These are phyloP conservation scores for Vitis hybrid DNA, from an alignment of 177 flowering plant species.

Conservation along the genomic window DNA sequence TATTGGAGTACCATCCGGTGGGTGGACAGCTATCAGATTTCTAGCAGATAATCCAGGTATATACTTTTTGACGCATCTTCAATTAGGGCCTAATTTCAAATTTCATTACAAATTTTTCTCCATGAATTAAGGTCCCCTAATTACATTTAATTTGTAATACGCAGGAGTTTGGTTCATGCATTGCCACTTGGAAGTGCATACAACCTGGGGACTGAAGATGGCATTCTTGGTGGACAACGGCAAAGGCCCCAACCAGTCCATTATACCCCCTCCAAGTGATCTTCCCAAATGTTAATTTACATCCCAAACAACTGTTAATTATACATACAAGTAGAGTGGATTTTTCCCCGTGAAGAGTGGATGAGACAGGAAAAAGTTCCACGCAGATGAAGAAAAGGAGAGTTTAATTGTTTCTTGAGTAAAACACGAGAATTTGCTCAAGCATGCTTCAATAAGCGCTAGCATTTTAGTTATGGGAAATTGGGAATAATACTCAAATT, in stretches of 20 bases:
- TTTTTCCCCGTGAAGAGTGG: not conserved
- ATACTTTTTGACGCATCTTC: too few relatives aligned
- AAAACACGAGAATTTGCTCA: conserved; percentile 5
- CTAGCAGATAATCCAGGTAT: conserved; percentile 83
- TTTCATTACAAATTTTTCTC: too few relatives aligned
- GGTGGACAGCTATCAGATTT: conserved; percentile 80
- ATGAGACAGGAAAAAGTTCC: not conserved
- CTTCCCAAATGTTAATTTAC: conserved; percentile 45
- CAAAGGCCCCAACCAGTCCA: conserved; percentile 56
- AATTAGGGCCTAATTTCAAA: too few relatives aligned
- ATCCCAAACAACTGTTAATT: not conserved
- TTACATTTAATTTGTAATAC: not conserved
- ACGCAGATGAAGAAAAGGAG: not conserved
- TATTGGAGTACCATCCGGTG: conserved; percentile 75
- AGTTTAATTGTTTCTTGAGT: conserved; percentile 6
- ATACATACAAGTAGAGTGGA: not conserved
- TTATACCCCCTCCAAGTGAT: conserved; percentile 66
- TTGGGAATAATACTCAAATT: too few relatives aligned
- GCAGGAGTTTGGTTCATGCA: conserved; percentile 83
- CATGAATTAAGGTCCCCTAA: not conserved
- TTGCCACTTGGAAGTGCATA: conserved; percentile 78
- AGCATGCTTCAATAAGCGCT: not conserved
- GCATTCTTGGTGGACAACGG: conserved; percentile 80
- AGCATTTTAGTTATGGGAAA: too few relatives aligned
- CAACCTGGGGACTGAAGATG: conserved; percentile 81